phyloP scores from a whole-genome alignment of 2,329 filamentous ascomycete species.

The Herpotrichia juniperi region DNA sequence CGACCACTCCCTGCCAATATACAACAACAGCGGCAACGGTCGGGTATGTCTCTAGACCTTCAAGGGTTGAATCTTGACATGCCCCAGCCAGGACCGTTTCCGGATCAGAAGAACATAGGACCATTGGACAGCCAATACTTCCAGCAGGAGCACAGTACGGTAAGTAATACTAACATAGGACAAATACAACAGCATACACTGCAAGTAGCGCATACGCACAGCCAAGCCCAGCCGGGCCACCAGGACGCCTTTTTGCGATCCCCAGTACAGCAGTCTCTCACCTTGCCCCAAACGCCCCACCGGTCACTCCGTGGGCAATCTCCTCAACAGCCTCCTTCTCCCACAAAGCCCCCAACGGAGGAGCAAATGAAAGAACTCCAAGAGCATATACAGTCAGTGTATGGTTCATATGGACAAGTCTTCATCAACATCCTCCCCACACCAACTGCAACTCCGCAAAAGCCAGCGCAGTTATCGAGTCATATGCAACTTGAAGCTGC shows the following conservation, averaged over 20 bases:
- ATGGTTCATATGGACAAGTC: conserved; percentile 49
- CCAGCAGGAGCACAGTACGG: conserved; percentile 58
- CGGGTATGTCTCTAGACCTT: conserved; percentile 83
- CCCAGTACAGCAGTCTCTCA: conserved; percentile 45
- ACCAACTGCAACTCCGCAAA: conserved; percentile 57
- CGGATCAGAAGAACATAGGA: conserved; percentile 42
- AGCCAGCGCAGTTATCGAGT: conserved; percentile 43
- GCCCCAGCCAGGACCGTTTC: conserved; percentile 46
- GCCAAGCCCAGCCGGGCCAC: conserved; percentile 78
- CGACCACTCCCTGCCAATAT: conserved; percentile 67
- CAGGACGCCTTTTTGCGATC: conserved; percentile 46
- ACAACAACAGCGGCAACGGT: conserved; percentile 67
- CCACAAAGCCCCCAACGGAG: conserved; percentile 42
- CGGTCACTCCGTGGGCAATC: conserved; percentile 40
- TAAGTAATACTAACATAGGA: conserved; percentile 66
- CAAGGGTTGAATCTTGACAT: conserved; percentile 61
- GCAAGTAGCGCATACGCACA: conserved; percentile 90
- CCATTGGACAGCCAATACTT: conserved; percentile 35
- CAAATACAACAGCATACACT: conserved; percentile 75
- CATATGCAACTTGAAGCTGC: conserved; percentile 58
- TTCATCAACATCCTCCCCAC: conserved; percentile 60
- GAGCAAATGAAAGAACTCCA: conserved; percentile 50
- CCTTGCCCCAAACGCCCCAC: conserved; percentile 41
- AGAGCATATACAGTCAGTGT: conserved; percentile 52
- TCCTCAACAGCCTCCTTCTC: conserved; percentile 42